These are phyloP conservation scores for Durotheca rogersii DNA, from an alignment of 495 filamentous ascomycete species.

Conservation along the genomic window DNA sequence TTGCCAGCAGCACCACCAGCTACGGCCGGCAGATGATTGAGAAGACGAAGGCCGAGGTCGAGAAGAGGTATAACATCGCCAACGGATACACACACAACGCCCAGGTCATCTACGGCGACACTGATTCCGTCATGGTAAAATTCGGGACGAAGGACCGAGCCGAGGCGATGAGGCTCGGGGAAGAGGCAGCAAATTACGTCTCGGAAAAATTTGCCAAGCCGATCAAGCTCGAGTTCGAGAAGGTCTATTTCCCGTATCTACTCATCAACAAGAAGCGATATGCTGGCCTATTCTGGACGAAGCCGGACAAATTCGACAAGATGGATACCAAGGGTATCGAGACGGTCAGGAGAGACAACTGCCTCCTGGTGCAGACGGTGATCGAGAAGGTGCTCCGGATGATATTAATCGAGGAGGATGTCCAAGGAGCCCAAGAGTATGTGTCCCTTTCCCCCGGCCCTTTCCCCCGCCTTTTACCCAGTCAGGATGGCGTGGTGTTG, in stretches of 20 bases:
- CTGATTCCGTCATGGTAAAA: constrained; percentile 99
- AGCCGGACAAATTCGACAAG: constrained; percentile 92
- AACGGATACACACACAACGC: constrained; percentile 95
- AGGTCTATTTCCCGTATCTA: constrained; percentile 97
- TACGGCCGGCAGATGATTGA: constrained; percentile 99
- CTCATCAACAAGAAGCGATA: constrained; percentile 99
- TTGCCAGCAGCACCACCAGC: constrained; percentile 93
- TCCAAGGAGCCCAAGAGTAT: constrained; percentile 90
- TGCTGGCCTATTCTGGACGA: constrained; percentile 95
- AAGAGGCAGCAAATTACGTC: constrained; percentile 84
- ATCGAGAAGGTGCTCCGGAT: constrained; percentile 96
- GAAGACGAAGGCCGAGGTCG: constrained; percentile 90
- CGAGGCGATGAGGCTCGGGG: constrained; percentile 88
- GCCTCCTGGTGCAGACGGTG: constrained; percentile 89
- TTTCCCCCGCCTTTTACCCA: no score
- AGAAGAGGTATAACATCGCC: constrained; percentile 80
- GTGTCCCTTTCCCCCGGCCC: constrained; percentile 41
- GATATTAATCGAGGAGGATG: constrained; percentile 90
- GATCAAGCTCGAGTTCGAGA: constrained; percentile 99
- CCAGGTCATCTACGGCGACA: constrained; percentile 97
- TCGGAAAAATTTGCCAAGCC: constrained; percentile 90
- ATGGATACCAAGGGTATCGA: constrained; percentile 99
- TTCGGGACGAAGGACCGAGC: constrained; percentile 84
- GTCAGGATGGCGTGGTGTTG: constrained; percentile 18
- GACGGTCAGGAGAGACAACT: constrained; percentile 96